These are phyloP conservation scores for Pedinophyceae sp. DNA, from an alignment of 139 green algal species.

Conservation along the genomic window DNA sequence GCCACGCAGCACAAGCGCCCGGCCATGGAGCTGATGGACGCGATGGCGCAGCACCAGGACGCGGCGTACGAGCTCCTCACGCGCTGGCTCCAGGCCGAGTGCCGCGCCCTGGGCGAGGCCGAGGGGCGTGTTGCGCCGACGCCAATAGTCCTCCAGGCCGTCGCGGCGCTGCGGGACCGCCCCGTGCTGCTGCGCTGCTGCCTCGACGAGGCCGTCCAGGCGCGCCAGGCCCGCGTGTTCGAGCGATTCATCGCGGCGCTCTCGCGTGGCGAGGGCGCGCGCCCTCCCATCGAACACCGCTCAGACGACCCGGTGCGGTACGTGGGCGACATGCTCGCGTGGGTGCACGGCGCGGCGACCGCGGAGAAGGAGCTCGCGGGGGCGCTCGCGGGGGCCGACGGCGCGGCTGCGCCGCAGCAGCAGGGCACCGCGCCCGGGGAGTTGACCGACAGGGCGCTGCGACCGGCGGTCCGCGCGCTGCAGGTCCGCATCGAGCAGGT, in stretches of 20 bases:
- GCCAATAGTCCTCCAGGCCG: constrained; percentile 55
- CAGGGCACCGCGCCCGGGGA: background rate
- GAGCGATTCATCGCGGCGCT: constrained; percentile 74
- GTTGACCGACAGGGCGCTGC: background rate
- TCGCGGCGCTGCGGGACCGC: constrained; percentile 55
- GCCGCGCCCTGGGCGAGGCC: constrained; percentile 57
- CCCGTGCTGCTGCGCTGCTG: constrained; percentile 93
- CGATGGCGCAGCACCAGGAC: constrained; percentile 86
- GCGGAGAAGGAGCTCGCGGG: background rate
- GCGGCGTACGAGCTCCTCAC: constrained; percentile 76
- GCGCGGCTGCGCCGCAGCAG: constrained; percentile 45
- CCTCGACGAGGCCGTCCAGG: constrained; percentile 68
- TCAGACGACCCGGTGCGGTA: constrained; percentile 70
- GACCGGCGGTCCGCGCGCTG: background rate
- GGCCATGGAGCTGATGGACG: constrained; percentile 93
- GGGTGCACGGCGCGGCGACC: constrained; percentile 67
- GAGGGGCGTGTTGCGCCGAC: constrained; percentile 72
- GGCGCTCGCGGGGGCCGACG: constrained; percentile 62
- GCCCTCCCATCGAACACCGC: constrained; percentile 90
- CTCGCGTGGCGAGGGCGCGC: constrained; percentile 63
- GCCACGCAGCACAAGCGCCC: constrained; percentile 80
- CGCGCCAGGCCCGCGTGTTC: background rate
- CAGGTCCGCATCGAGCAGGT: constrained; percentile 45
- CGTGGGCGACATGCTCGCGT: constrained; percentile 90
- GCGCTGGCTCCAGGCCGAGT: constrained; percentile 90